Conservation (phyloP, 2,329 filamentous ascomycete species). For the Pseudogymnoascus sp. region DNA sequence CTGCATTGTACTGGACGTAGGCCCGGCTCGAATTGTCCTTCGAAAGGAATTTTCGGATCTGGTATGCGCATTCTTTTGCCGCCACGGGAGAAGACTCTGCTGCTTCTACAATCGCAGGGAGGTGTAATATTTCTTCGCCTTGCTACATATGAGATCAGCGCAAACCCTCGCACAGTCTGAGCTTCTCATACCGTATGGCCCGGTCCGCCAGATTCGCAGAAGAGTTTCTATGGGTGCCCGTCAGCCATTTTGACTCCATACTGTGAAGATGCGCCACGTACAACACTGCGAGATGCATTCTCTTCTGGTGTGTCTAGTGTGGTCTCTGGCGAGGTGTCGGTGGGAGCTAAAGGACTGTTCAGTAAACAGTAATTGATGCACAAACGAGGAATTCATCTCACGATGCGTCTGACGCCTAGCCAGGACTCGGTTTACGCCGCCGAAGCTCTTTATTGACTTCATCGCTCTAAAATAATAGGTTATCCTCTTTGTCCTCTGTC, state of each 20-base stretch:
- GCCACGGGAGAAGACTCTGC: conserved; percentile 87
- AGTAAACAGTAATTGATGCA: conserved; percentile 9
- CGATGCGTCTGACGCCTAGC: conserved; percentile 22
- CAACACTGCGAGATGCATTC: conserved; percentile 57
- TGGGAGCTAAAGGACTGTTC: not conserved
- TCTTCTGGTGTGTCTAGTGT: conserved; percentile 56
- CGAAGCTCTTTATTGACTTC: conserved; percentile 29
- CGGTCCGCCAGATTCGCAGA: conserved; percentile 67
- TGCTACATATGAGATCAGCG: conserved; percentile 28
- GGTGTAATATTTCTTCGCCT: conserved; percentile 84
- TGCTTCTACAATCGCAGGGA: conserved; percentile 87
- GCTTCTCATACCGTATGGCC: conserved; percentile 41
- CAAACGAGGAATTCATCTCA: not conserved
- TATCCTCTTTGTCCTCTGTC: not conserved
- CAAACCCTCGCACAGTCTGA: not conserved
- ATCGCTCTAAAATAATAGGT: conserved; percentile 14
- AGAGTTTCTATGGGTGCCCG: conserved; percentile 51
- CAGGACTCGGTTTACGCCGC: conserved; percentile 26
- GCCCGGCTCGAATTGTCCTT: conserved; percentile 59
- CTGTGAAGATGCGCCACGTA: conserved; percentile 34
- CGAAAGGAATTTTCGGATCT: conserved; percentile 75
- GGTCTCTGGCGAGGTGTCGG: conserved; percentile 17
- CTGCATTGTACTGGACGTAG: conserved; percentile 84
- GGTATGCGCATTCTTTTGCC: conserved; percentile 69
- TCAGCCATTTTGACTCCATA: not conserved